Conservation (phyloP, 345 rosid genomes). For the Aegle marmelos region DNA sequence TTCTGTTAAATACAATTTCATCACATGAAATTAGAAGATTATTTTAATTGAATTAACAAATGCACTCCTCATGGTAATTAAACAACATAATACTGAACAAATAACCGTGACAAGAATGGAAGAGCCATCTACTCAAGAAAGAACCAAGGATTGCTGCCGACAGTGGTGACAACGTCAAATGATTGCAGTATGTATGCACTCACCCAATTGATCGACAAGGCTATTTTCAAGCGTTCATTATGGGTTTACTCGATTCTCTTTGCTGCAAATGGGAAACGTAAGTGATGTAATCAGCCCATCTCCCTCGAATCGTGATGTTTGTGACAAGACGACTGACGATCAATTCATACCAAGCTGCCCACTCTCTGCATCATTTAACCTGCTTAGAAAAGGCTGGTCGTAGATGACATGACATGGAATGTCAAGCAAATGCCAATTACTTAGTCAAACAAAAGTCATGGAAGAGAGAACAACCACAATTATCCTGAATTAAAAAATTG, state of each 20-base stretch:
- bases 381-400: neutral
- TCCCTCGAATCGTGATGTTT: neutral
- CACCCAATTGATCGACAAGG: neutral
- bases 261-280: neutral
- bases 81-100: neutral
- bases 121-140: neutral
- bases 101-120: neutral
- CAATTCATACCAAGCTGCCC: neutral
- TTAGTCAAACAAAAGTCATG: neutral
- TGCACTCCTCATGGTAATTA: neutral
- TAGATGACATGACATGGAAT: neutral
- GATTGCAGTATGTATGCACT: neutral
- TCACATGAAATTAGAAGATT: neutral
- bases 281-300: neutral
- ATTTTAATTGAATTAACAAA: neutral
- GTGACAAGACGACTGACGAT: neutral
- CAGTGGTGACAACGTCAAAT: neutral
- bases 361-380: neutral
- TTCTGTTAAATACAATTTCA: too few relatives aligned
- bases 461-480: neutral
- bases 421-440: neutral
- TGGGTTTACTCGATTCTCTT: neutral
- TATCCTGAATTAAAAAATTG: neutral
- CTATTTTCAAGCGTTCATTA: neutral
- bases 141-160: neutral